Base-by-base conservation (phyloP, 441 rosid genomes). In the Pelargonium citronellum region DNA sequence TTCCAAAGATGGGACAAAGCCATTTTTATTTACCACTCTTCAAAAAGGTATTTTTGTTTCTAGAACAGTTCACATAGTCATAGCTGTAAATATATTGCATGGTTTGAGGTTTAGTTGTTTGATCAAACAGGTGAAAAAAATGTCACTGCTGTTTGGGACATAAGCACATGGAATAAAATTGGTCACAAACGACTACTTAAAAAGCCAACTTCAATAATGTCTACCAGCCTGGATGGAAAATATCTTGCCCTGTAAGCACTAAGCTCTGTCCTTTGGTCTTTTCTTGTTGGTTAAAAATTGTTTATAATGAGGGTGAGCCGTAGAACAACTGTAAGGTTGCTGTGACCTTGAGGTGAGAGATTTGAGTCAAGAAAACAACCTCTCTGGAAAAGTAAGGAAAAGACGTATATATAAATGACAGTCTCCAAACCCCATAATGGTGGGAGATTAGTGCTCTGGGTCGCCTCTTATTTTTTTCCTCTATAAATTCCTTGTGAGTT, bases 1-100 rank as follows among this genome's bases (percentile, higher is more conserved):
- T 74, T 91, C 97, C 43, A 90, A 85, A 86, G 99, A 95, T 74
- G 97, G 97, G 57, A 90, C 91, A 62, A 95, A 91, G 72, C 99
- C 97, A 46, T 90, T 95, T 82, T 72, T 91, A 67, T 95, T 95
- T 75, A 89, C 95, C 79, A 81, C 90, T 60, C 88, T 91, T 71
- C 92, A 87, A 66, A 89, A 74, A 81, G 97, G 97, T 91, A 76
- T 15, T 17, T 57, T 5, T 19, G 8, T 17, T 57, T 57, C 62
- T 57, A 57, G 46, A 8, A 7, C 19, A 46, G 41, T 49, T 66
- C 19, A 15, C 57, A 44, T 7, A 67, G 68, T 34, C 44, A 12
- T 44, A 20, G 7, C 10, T 62, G 39, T 37, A 12, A 11, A 41
- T 67, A 46, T 70, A 43, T 61, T 19, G 34, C 20, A 17, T 44